Base-by-base conservation (phyloP, 192 early-diverging fungal species). In the Linnemannia zychae region DNA sequence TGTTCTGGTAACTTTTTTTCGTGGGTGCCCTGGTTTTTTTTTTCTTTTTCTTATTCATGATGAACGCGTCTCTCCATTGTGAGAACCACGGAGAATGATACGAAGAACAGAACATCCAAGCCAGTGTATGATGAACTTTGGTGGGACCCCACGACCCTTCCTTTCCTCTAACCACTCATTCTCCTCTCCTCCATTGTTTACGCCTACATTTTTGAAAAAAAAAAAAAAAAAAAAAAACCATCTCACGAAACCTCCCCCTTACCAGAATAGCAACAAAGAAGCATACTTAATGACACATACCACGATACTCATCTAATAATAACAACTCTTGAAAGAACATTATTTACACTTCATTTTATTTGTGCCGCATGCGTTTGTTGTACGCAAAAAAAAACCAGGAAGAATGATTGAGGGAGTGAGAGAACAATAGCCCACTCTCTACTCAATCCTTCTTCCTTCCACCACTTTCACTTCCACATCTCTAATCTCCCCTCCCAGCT, bases 331-430 rank as follows among this genome's bases (percentile, higher is more conserved):
- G 40, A 44, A 44, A 6, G 40, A 63, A 12, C 1, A 63, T 31
- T 63, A 31, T 31, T 63, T 63, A 31, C 24, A 11, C 28, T 12
- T 12, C 3, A 24, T 31, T 63, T 63, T 63, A 63, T 63, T n/a
- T 63, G 57, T 63, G 57, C 31, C 31, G 57, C 57, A 63, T 63
- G 53, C 22, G 50, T n/a, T 52, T 52, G 50, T 52, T 24, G n/a
- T 31, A 28, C 28, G 28, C 28, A n/a, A n/a, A 31, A 28, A 3
- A 28, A 63, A 31, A 24, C 4, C 40, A 63, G 57, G 3, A n/a
- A n/a, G n/a, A n/a, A n/a, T n/a, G 53, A 28, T 24, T n/a, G n/a
- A 60, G 57, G 3, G 57, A 60, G 57, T n/a, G 57, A 31, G 12
- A 28, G 24, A 57, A 24, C 24, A 3, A 24, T 63, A 28, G 7